These are phyloP conservation scores for Fusarium secorum DNA, from an alignment of 2,329 filamentous ascomycete species.

Conservation along the genomic window DNA sequence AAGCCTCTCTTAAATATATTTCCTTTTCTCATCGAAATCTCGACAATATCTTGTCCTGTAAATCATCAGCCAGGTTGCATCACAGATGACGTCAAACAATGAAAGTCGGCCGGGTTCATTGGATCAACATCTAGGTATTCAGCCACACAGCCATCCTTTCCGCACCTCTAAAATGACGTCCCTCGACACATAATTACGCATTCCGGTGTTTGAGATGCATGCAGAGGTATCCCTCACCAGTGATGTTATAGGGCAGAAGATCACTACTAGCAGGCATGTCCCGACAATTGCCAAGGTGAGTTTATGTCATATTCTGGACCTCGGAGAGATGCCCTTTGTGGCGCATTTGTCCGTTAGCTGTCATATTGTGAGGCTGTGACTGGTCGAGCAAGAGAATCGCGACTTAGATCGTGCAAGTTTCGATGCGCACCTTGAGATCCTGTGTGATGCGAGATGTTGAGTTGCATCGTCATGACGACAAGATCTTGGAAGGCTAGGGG, in stretches of 20 bases:
- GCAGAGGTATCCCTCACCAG: conserved; percentile 5
- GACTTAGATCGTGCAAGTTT: conserved; percentile 6
- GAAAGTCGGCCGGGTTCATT: conserved; percentile 22
- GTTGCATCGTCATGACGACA: conserved; percentile 11
- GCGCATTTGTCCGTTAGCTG: conserved; percentile 19
- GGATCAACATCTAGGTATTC: conserved; percentile 18
- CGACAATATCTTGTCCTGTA: conserved; percentile 19
- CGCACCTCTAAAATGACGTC: conserved; percentile 35
- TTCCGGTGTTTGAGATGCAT: conserved; percentile 12
- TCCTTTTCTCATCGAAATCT: background rate
- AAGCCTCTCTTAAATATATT: conserved; percentile 12
- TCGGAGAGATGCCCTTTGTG: conserved; percentile 14
- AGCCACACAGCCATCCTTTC: too few species aligned
- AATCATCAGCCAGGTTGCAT: conserved; percentile 16
- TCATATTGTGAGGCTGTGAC: conserved; percentile 27
- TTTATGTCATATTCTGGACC: conserved; percentile 28
- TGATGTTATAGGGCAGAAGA: conserved; percentile 19
- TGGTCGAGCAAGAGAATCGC: conserved; percentile 12
- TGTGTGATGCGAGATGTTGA: conserved; percentile 8
- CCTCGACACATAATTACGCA: conserved; percentile 32
- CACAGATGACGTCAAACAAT: conserved; percentile 41
- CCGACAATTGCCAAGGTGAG: background rate
- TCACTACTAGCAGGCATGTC: conserved; percentile 19
- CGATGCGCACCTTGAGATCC: conserved; percentile 2
- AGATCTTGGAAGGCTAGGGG: background rate